These are phyloP conservation scores for Tremellales sp. DNA, from an alignment of 1,284 basidiomycete genomes.

Conservation along the genomic window DNA sequence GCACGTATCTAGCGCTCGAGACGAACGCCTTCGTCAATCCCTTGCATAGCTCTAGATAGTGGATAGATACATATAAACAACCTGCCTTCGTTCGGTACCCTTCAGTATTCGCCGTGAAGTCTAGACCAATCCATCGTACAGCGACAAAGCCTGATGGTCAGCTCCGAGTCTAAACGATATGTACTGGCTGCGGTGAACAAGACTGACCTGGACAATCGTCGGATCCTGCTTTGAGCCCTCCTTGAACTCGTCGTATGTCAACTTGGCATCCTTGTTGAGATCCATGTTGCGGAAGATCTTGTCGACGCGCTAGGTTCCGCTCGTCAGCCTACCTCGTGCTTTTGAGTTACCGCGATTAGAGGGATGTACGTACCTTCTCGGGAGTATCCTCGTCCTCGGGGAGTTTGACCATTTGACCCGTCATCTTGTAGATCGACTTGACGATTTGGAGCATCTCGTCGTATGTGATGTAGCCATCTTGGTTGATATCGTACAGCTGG, in stretches of 20 bases:
- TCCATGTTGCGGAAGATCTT: slow-evolving; percentile 96
- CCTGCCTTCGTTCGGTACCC: too few species aligned
- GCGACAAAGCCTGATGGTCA: slow-evolving; percentile 49
- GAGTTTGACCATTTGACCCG: slow-evolving; percentile 97
- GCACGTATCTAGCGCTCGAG: too few species aligned
- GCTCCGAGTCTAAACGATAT: background rate
- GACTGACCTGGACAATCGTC: slow-evolving; percentile 85
- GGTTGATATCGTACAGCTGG: slow-evolving; percentile 98
- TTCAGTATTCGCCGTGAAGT: too few species aligned
- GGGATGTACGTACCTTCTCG: slow-evolving; percentile 76
- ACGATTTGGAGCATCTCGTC: slow-evolving; percentile 99
- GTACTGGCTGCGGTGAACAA: background rate
- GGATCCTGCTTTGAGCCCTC: slow-evolving; percentile 97
- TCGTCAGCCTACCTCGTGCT: too few species aligned
- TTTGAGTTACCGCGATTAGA: too few species aligned
- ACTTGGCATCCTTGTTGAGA: slow-evolving; percentile 77
- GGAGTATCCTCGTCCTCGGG: slow-evolving; percentile 98
- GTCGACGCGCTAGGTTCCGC: slow-evolving; percentile 84
- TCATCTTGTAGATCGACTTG: slow-evolving; percentile 97
- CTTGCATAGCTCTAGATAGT: too few species aligned
- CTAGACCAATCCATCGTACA: slow-evolving; percentile 55
- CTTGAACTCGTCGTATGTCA: slow-evolving; percentile 93
- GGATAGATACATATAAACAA: too few species aligned
- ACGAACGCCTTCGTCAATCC: too few species aligned
- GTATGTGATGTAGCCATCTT: slow-evolving; percentile 93